Evolutionary conservation across 176 grass and related monocot species (phyloP).

Genomic region (Bothriochloa decipiens): DNA sequence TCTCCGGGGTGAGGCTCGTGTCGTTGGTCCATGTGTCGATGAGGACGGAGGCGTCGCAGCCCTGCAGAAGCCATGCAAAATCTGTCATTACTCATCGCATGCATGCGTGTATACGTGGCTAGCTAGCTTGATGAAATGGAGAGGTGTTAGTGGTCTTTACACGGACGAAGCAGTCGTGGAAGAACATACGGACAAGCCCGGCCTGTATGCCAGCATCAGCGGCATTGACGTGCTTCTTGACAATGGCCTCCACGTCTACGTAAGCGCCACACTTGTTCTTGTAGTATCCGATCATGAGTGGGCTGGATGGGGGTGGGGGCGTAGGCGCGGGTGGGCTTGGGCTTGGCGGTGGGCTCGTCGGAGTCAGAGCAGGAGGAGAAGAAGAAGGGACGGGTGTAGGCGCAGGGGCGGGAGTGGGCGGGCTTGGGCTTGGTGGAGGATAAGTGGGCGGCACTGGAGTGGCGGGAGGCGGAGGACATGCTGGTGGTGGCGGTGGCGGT

Average conservation of each 20-base stretch:
- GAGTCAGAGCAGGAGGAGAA: neutral
- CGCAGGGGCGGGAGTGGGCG: neutral
- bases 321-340: neutral
- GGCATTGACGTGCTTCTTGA: constrained; percentile 19
- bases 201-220: constrained; percentile 24
- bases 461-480: no score
- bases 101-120: neutral
- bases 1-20: constrained; percentile 29
- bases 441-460: neutral
- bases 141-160: neutral
- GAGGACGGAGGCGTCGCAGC: constrained; percentile 55
- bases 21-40: constrained; percentile 15
- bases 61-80: neutral
- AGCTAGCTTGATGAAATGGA: no score
- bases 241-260: constrained; percentile 23
- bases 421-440: neutral
- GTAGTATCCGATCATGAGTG: constrained; percentile 43
- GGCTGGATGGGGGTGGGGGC: neutral
- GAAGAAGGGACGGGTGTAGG: neutral
- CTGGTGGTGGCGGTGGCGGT: no score
- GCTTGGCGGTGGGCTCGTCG: neutral
- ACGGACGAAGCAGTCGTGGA: constrained; percentile 60
- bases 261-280: constrained; percentile 14
- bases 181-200: constrained; percentile 54
- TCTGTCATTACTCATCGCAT: no score